Evolutionary conservation across 345 rosid genomes (phyloP).

Genomic region (Barbarea vulgaris): DNA sequence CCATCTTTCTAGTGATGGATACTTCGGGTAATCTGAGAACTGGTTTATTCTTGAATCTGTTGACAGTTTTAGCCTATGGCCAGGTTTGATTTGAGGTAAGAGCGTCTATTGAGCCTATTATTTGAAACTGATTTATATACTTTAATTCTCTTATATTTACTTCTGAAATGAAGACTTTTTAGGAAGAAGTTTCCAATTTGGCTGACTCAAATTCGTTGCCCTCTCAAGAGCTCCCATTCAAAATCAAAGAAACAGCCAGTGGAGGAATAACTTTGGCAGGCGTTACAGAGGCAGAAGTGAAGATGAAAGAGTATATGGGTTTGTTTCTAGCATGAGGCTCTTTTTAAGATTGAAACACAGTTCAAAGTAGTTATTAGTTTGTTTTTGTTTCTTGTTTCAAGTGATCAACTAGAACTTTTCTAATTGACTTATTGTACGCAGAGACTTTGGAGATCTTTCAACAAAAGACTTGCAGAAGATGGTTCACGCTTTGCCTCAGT

Average conservation of each 20-base stretch:
- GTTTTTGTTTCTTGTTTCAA: slow-evolving; percentile 22
- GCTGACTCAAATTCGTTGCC: too few relatives aligned
- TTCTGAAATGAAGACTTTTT: slow-evolving; percentile 59
- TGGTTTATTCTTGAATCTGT: neutral
- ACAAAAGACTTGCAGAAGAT: slow-evolving; percentile 93
- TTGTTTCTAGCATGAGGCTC: too few relatives aligned
- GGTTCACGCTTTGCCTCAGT: slow-evolving; percentile 98
- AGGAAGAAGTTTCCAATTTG: too few relatives aligned
- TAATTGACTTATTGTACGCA: slow-evolving; percentile 39
- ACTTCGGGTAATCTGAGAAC: too few relatives aligned
- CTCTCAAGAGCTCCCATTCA: slow-evolving; percentile 75
- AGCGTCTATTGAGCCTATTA: neutral
- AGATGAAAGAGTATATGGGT: slow-evolving; percentile 84
- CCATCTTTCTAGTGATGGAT: too few relatives aligned
- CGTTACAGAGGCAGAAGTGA: slow-evolving; percentile 87
- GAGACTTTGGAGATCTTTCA: too few relatives aligned
- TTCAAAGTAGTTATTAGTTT: slow-evolving; percentile 64
- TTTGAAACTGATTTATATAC: neutral
- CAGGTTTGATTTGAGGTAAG: slow-evolving; percentile 73
- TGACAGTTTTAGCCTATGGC: slow-evolving; percentile 88
- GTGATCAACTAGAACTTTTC: neutral
- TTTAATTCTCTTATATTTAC: neutral
- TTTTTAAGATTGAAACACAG: slow-evolving; percentile 82
- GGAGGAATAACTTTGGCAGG: slow-evolving; percentile 97
- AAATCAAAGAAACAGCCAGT: slow-evolving; percentile 74